Conservation (phyloP, 2,329 filamentous ascomycete genomes). For the Apiospora sp. region DNA sequence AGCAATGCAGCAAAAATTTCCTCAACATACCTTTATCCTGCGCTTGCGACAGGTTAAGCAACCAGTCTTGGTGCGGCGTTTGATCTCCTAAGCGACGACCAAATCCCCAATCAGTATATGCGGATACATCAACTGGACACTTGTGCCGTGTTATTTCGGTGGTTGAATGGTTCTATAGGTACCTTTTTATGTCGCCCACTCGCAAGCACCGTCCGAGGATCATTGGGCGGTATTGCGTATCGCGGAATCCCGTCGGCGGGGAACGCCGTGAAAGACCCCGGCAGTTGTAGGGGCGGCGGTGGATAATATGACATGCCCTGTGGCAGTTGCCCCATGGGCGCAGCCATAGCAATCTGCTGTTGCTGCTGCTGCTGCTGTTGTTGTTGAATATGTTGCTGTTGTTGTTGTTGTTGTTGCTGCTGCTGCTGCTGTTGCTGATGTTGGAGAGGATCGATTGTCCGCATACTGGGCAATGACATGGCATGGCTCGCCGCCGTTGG, state of each 20-base stretch:
- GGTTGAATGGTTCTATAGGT: conserved; percentile 31
- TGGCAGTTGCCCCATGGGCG: conserved; percentile 46
- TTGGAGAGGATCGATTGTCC: conserved; percentile 46
- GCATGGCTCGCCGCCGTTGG: conserved; percentile 41
- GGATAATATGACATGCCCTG: conserved; percentile 54
- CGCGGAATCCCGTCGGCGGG: conserved; percentile 52
- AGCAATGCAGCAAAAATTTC: conserved; percentile 27
- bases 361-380: conserved; percentile 34
- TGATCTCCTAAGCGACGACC: conserved; percentile 60
- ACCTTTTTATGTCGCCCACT: conserved; percentile 66
- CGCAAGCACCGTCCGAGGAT: conserved; percentile 55
- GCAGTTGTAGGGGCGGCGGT: conserved; percentile 46
- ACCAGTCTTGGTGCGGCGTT: conserved; percentile 69
- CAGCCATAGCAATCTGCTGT: conserved; percentile 48
- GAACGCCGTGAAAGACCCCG: conserved; percentile 51
- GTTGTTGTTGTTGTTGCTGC: conserved; percentile 20
- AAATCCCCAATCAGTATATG: conserved; percentile 28
- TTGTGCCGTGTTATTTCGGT: conserved; percentile 28
- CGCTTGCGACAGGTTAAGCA: conserved; percentile 69
- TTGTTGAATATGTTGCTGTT: conserved; percentile 33
- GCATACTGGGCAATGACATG: conserved; percentile 53
- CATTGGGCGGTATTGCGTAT: conserved; percentile 56
- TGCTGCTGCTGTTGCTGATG: conserved; percentile 34
- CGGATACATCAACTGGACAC: conserved; percentile 37
- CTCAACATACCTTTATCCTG: conserved; percentile 65